Evolutionary conservation across 179 eudicot genomes (phyloP).

Genomic region (Heliamphora pulchella): DNA sequence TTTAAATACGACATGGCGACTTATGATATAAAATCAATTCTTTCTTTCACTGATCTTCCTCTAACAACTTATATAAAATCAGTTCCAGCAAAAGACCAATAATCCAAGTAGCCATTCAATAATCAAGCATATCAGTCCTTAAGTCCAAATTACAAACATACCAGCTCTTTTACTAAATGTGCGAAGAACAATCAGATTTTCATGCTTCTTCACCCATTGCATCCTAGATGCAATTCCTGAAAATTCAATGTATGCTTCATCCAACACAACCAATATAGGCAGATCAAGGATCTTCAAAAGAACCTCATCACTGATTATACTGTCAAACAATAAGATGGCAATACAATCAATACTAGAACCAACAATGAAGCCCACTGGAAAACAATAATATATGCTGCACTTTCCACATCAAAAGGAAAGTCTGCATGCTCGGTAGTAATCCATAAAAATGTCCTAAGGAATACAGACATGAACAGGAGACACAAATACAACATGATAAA

Average conservation of each 20-base stretch:
- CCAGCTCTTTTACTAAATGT: constrained; percentile 99
- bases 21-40: background rate
- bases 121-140: background rate
- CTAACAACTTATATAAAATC: background rate
- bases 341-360: background rate
- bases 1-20: background rate
- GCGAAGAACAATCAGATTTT: constrained; percentile 89
- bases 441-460: background rate
- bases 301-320: constrained; percentile 71
- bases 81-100: background rate
- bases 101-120: background rate
- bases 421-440: background rate
- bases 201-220: constrained; percentile 92
- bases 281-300: constrained; percentile 69
- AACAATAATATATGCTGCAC: background rate
- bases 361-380: background rate
- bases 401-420: background rate
- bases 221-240: constrained; percentile 76
- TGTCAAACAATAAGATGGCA: constrained; percentile 32
- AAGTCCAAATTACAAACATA: constrained; percentile 23
- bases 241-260: constrained; percentile 96
- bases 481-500: background rate
- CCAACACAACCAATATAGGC: constrained; percentile 80
- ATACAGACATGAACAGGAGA: background rate
- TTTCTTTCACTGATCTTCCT: background rate